Conservation (phyloP, 345 rosid species). For the Aurinia saxatilis region DNA sequence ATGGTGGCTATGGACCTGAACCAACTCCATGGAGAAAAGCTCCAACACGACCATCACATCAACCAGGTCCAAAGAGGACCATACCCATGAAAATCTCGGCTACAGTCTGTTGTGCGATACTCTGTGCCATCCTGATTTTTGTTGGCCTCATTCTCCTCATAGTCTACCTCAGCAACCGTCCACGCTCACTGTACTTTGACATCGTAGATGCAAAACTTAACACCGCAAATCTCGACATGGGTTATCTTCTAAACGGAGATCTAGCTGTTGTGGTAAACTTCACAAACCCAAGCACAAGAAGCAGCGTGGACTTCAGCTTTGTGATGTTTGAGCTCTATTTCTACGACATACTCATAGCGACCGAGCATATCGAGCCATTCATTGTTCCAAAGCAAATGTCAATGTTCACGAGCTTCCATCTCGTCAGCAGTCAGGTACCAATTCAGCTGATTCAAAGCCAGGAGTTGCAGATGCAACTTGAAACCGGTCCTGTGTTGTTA, state of each 20-base stretch:
- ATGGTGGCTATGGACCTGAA: neutral
- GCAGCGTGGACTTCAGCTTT: conserved; percentile 58
- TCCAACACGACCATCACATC: conserved; percentile 19
- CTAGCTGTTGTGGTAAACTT: conserved; percentile 60
- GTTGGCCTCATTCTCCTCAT: conserved; percentile 60
- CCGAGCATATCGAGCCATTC: conserved; percentile 67
- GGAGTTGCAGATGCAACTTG: conserved; percentile 44
- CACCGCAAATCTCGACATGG: conserved; percentile 69
- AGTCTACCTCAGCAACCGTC: conserved; percentile 72
- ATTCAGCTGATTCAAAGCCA: conserved; percentile 40
- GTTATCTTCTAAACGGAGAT: conserved; percentile 59
- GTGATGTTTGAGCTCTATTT: conserved; percentile 54
- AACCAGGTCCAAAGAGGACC: conserved; percentile 27
- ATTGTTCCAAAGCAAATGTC: conserved; percentile 39
- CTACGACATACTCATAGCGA: conserved; percentile 49
- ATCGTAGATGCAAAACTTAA: conserved; percentile 62
- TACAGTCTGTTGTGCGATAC: conserved; percentile 55
- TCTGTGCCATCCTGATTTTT: conserved; percentile 46
- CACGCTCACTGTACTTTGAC: conserved; percentile 55
- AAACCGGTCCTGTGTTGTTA: conserved; percentile 43
- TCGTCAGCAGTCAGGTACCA: conserved; percentile 73
- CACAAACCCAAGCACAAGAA: conserved; percentile 84
- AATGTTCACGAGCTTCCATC: conserved; percentile 40
- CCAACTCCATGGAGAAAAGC: conserved; percentile 19
- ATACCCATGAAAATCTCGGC: conserved; percentile 34